Evolutionary conservation across 331 rosid species (phyloP).

Genomic region (Malus hybrid): DNA sequence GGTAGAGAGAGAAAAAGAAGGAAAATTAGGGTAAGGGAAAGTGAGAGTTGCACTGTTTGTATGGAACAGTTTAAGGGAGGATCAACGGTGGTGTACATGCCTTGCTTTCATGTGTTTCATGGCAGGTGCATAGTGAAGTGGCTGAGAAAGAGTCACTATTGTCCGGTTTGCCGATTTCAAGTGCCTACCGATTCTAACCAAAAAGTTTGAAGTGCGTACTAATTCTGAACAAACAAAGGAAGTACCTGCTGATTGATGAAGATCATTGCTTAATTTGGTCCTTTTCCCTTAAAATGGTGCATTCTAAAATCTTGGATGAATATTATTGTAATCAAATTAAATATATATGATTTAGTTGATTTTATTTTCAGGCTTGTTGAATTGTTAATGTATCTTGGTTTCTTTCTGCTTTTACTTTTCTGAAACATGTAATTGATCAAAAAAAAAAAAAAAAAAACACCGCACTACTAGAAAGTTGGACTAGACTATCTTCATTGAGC

Average conservation of each 20-base stretch:
- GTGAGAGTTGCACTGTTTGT: constrained; percentile 8
- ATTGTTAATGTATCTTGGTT: too few species aligned
- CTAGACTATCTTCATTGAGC: too few species aligned
- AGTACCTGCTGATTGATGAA: not conserved
- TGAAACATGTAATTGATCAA: too few species aligned
- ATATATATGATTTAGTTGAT: not conserved
- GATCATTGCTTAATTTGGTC: not conserved
- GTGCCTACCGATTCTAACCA: not conserved
- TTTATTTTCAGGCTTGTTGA: not conserved
- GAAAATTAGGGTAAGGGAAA: not conserved
- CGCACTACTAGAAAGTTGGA: too few species aligned
- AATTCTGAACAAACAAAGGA: not conserved
- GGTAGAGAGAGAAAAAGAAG: not conserved
- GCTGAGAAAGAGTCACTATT: constrained; percentile 7
- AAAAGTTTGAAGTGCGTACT: too few species aligned
- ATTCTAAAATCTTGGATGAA: not conserved
- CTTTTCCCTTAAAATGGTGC: not conserved
- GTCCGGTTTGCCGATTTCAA: constrained; percentile 16
- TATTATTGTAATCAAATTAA: not conserved
- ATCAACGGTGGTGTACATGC: not conserved
- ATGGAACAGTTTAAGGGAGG: not conserved
- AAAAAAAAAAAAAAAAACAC: too few species aligned
- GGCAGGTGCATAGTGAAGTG: constrained; percentile 8
- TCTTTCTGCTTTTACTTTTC: too few species aligned
- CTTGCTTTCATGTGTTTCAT: constrained; percentile 20